phyloP scores from a whole-genome alignment of 208 protist species.

The Trypanosoma rangeli region DNA sequence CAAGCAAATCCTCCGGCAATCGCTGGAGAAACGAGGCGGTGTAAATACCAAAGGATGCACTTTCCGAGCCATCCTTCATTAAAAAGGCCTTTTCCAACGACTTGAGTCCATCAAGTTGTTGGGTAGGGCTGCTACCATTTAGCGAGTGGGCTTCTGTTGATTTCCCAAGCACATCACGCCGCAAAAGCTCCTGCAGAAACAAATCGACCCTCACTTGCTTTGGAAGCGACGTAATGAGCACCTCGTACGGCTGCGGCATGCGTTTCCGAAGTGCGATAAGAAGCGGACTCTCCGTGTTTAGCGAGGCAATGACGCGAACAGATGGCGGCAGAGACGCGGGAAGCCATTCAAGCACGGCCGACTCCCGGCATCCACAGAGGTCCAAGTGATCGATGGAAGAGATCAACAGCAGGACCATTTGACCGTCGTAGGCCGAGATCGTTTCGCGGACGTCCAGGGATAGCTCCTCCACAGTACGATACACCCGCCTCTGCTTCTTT shows the following conservation, averaged over 20 bases:
- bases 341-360: slow-evolving; percentile 63
- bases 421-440: slow-evolving; percentile 51
- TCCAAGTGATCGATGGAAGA: slow-evolving; percentile 61
- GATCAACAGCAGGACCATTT: slow-evolving; percentile 55
- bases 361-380: slow-evolving; percentile 42
- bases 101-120: slow-evolving; percentile 22
- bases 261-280: slow-evolving; percentile 67
- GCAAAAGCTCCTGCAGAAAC: slow-evolving; percentile 36
- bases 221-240: slow-evolving; percentile 57
- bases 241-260: slow-evolving; percentile 80
- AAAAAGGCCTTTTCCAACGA: slow-evolving; percentile 65
- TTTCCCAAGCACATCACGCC: slow-evolving; percentile 30
- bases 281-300: slow-evolving; percentile 69
- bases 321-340: slow-evolving; percentile 53
- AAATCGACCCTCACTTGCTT: slow-evolving; percentile 46
- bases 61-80: slow-evolving; percentile 64
- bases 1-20: slow-evolving; percentile 28
- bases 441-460: slow-evolving; percentile 42
- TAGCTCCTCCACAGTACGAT: slow-evolving; percentile 45
- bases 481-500: slow-evolving; percentile 21
- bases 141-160: slow-evolving; percentile 13
- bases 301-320: slow-evolving; percentile 58
- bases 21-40: slow-evolving; percentile 51
- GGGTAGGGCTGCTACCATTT: background rate
- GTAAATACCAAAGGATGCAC: slow-evolving; percentile 52